These are phyloP conservation scores for Sporobolus alterniflorus DNA, from an alignment of 202 grass and related monocot genomes.

Conservation along the genomic window DNA sequence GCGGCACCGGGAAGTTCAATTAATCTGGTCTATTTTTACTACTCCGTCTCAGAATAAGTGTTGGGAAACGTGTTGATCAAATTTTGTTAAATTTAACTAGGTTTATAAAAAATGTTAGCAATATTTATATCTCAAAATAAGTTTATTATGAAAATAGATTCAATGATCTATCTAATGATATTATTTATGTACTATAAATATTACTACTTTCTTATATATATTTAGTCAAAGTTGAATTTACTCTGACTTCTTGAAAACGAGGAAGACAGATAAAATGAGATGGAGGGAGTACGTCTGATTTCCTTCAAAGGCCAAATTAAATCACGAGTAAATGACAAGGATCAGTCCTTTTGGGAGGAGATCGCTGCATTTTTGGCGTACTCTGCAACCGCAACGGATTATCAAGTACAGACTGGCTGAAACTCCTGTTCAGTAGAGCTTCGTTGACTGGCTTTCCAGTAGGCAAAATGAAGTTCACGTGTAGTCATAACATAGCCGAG, in stretches of 20 bases:
- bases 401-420: not conserved
- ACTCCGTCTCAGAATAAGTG: too few species aligned
- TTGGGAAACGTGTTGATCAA: too few species aligned
- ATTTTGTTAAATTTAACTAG: too few species aligned
- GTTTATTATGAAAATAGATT: too few species aligned
- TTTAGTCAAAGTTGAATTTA: too few species aligned
- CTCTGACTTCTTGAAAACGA: too few species aligned
- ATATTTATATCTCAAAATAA: too few species aligned
- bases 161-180: too few species aligned
- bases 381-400: conserved; percentile 5
- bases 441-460: not conserved
- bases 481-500: not conserved
- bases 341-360: not conserved
- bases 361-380: not conserved
- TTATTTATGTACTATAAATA: too few species aligned
- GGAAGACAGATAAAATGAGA: too few species aligned
- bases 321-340: not conserved
- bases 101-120: too few species aligned
- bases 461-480: not conserved
- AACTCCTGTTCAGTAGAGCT: not conserved
- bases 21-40: conserved; percentile 8
- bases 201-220: too few species aligned
- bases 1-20: not conserved
- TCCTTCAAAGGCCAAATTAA: not conserved
- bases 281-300: not conserved